Conservation (phyloP, 768 basidiomycete genomes). For the Pulveroboletus sp. region DNA sequence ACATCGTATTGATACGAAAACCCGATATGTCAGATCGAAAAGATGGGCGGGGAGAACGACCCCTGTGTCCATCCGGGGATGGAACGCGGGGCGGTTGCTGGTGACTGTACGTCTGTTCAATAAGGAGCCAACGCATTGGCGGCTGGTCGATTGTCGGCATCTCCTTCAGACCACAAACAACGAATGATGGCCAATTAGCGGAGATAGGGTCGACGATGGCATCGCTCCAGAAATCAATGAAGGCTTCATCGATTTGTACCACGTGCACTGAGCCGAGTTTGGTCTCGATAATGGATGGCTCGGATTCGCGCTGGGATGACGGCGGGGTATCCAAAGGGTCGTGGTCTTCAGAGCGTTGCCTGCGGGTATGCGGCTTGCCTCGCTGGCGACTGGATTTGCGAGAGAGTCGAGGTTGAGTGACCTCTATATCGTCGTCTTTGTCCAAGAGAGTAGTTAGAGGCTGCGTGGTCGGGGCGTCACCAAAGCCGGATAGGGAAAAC, state of each 20-base stretch:
- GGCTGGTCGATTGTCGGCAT: slow-evolving; percentile 16
- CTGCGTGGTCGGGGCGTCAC: slow-evolving; percentile 31
- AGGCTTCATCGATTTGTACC: slow-evolving; percentile 73
- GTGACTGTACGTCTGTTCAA: slow-evolving; percentile 56
- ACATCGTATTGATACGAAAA: slow-evolving; percentile 37
- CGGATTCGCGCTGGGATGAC: slow-evolving; percentile 20
- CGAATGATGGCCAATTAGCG: slow-evolving; percentile 61
- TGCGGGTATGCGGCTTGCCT: slow-evolving; percentile 26
- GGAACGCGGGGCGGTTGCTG: slow-evolving; percentile 31
- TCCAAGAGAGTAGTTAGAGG: slow-evolving; percentile 56
- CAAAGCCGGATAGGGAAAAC: slow-evolving; percentile 66
- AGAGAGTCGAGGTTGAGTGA: slow-evolving; percentile 38
- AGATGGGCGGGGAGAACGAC: slow-evolving; percentile 43
- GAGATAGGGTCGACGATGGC: slow-evolving; percentile 66
- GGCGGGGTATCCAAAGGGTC: slow-evolving; percentile 5
- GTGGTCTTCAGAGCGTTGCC: slow-evolving; percentile 22
- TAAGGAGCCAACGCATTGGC: slow-evolving; percentile 60
- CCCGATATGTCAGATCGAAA: slow-evolving; percentile 41
- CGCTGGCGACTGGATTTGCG: slow-evolving; percentile 35
- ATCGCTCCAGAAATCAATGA: slow-evolving; percentile 81
- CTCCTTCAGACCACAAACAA: slow-evolving; percentile 63
- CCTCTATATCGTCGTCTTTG: slow-evolving; percentile 62
- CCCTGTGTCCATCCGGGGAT: slow-evolving; percentile 23
- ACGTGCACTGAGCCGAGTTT: slow-evolving; percentile 37
- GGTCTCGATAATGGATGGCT: slow-evolving; percentile 29